Base-by-base conservation (phyloP, 148 eudicot genomes). In the Camellia japonica region DNA sequence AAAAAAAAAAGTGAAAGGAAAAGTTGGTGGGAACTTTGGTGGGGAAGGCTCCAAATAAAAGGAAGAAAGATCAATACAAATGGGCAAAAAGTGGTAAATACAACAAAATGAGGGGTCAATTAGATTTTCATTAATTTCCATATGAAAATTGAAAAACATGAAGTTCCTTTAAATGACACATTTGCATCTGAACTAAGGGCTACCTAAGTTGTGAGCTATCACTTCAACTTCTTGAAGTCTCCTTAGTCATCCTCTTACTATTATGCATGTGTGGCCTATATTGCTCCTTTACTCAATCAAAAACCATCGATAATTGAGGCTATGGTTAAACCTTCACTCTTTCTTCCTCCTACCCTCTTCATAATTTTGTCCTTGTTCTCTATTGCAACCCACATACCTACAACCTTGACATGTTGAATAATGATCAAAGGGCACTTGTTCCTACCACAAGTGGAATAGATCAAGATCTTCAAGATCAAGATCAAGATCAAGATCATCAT, bases 371-470 rank as follows among this genome's bases (percentile, higher is more conserved):
- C 18, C 41, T 66, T 14, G 18, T 14, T 7, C 13, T 3, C 47
- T 8, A 1, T 19, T 38, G 44, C 49, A 54, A 11, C 54, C 66
- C 47, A 14, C 7, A 65, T 2, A 6, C 74, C 9, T 9, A 68
- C 58, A n/a, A 44, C 42, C 66, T 64, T 6, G 18, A 13, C 23
- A 88, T 88, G 87, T 74, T 76, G 79, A 84, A 60, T 74, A 84
- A 60, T 74, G 75, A 82, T 76, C 84, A 86, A 84, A 83, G 79
- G 81, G 82, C n/a, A 54, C 43, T 49, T 62, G 14, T 79, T 10
- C 78, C 83, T 19, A 79, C 82, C 23, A 78, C 87, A 59, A 86
- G 83, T 67, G 68, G 85, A 7, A 81, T 83, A 68, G 89, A 86
- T 76, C 87, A 81, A 71, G 84, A 85, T 30, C 38, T 30, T 30